A percentile compares a stretch with the other conserved stretches of the same genome.
These are phyloP conservation scores for Astrothelium subdiscretum DNA, from an alignment of 495 filamentous ascomycete species.

Conservation along the genomic window DNA sequence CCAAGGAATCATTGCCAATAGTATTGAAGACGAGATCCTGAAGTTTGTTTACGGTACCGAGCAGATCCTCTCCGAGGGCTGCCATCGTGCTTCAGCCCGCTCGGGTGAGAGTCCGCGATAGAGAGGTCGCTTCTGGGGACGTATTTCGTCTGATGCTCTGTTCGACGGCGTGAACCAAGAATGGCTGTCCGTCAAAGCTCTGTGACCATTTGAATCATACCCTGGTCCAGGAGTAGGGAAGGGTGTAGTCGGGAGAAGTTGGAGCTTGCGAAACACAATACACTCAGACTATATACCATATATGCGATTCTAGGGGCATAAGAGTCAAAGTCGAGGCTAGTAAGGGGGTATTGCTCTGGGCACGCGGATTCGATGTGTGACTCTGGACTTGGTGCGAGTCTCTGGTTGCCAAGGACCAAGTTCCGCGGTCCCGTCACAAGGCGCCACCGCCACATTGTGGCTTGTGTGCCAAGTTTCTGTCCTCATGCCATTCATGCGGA, in stretches of 20 bases:
- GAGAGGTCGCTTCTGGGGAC: neutral
- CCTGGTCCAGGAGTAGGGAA: neutral
- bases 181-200: neutral
- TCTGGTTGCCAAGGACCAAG: neutral
- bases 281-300: neutral
- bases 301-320: neutral
- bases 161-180: neutral
- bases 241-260: neutral
- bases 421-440: neutral
- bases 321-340: neutral
- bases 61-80: slow-evolving; percentile 78
- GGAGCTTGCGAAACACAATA: neutral
- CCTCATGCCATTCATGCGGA: neutral
- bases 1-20: slow-evolving; percentile 95
- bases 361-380: neutral
- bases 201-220: neutral
- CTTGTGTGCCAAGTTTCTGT: neutral
- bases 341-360: neutral
- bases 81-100: slow-evolving; percentile 36
- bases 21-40: slow-evolving; percentile 99
- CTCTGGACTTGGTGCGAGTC: neutral
- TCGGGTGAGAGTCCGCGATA: neutral
- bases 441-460: neutral
- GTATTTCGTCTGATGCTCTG: neutral
- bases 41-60: slow-evolving; percentile 88